These are phyloP conservation scores for Podospora australis DNA, from an alignment of 495 filamentous ascomycete species.

Conservation along the genomic window DNA sequence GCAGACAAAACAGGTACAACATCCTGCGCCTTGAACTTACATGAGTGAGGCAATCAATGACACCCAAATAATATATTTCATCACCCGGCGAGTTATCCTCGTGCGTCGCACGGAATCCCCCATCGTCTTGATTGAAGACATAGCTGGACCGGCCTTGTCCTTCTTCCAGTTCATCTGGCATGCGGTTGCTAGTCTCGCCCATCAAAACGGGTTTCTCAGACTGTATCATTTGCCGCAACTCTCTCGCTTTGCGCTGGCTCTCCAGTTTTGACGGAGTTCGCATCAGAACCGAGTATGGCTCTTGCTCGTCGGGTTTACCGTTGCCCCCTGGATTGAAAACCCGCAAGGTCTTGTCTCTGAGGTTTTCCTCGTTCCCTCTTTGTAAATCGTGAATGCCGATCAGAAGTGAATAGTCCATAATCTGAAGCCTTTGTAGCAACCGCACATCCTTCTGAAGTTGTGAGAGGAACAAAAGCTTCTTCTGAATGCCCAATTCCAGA, in stretches of 20 bases:
- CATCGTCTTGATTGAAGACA: conserved; percentile 89
- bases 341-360: conserved; percentile 89
- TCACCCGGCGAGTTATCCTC: conserved; percentile 79
- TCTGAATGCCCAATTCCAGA: conserved; percentile 79
- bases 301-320: conserved; percentile 42
- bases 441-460: conserved; percentile 85
- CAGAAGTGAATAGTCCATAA: conserved; percentile 98
- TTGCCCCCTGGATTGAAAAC: conserved; percentile 91
- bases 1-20: conserved; percentile 7
- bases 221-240: conserved; percentile 87
- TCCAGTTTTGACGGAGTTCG: conserved; percentile 94
- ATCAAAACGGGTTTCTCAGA: conserved; percentile 86
- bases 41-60: conserved; percentile 96
- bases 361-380: conserved; percentile 88
- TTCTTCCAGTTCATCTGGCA: conserved; percentile 82
- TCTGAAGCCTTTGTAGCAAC: conserved; percentile 76
- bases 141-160: conserved; percentile 43
- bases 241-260: conserved; percentile 82
- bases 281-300: conserved; percentile 59
- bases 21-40: conserved; percentile 46
- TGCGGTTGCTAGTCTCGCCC: conserved; percentile 70
- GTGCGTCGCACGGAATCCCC: conserved; percentile 87
- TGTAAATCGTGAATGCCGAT: conserved; percentile 89
- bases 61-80: conserved; percentile 94
- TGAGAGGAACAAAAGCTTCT: conserved; percentile 78